Evolutionary conservation across 495 filamentous ascomycete species (phyloP), one percentile per base, ranked within the genome.

Genomic region (Astrocystis sublimbata): DNA sequence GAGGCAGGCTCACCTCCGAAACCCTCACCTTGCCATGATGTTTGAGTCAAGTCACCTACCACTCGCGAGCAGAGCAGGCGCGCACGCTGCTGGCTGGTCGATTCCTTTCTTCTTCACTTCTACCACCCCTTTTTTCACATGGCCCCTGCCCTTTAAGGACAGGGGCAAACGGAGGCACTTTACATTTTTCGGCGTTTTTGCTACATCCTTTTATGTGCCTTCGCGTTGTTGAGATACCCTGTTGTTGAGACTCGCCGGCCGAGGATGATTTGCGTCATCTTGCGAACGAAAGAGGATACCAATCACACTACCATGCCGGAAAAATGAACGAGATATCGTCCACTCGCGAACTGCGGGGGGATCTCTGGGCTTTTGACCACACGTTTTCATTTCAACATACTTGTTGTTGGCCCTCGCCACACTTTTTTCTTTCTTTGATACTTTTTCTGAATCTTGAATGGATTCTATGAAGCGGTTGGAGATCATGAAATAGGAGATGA

Each of bases 161-260:
- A 58, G 56, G 50, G 61, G 56, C 62, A 30, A 45, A 55, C 67
- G 70, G 62, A 72, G 70, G 67, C 68, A 66, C 58, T 38, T 41
- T 43, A 68, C 70, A 57, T 57, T 42, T 53, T 47, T 70, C 68
- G 65, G 53, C 65, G 52, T 62, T 61, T 58, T 63, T 61, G 36
- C 54, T 53, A 49, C 56, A 55, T 46, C 36, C 50, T 62, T 70
- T 66, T 54, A 52, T 28, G 63, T 51, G 68, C 68, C 70, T 68
- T 58, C 60, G 70, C 61, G 46, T 57, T 70, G 61, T 70, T 70
- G 59, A 72, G 70, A 72, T 72, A 72, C 70, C 70, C 70, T 64
- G 54, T 72, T 72, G 65, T 72, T 68, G 63, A 68, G 62, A 64
- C 65, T 65, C 68, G 70, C 65, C 63, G 70, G 65, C 56, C 65